Evolutionary conservation across 495 filamentous ascomycete species (phyloP), one percentile per base, ranked within the genome.

Genomic region (Podospora didyma): DNA sequence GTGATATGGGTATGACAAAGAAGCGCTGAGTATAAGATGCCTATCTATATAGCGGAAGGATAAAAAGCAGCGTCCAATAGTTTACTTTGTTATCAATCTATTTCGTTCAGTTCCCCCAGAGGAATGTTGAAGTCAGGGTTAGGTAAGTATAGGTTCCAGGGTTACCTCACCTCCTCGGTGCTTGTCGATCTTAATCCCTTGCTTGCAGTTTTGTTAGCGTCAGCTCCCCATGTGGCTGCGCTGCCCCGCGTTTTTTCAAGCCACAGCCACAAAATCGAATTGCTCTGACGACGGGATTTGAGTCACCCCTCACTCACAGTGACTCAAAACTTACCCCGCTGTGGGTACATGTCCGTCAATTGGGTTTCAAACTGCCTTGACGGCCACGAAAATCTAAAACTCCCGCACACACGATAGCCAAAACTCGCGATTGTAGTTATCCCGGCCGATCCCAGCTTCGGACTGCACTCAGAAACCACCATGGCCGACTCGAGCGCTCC

Each of bases 401-500:
- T 34, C 20, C 14, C 42, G 34, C 21, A 31, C 26, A 31, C 49
- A 16, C 28, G 12, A 7, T 46, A 47, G 20, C 22, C 26, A 52
- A 26, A 34, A 11, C 20, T 42, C 26, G 17, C 21, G 23, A 44
- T 26, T 12, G 17, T 17, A 42, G 39, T 42, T 14, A 16, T 17
- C 39, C 39, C 14, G 2, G 14, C 7, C 14, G 39, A 42, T 42
- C 39, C 39, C n/a, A 14, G 39, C 39, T 42, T 17, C 12, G 12
- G 39, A 47, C 17, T n/a, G 20, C 45, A 47, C 48, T 12, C 46
- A 47, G 9, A 1, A 12, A 50, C 44, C 47, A 69, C 44, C 58
- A 86, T 86, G 78, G 81, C 80, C 55, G 81, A 83, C 49, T 66
- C 65, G 22, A 52, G 62, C 26, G 75, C 73, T 56, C 62, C 74